These are phyloP conservation scores for Ichthyophthirius multifiliis DNA, from an alignment of 169 alveolate genomes.

Conservation along the genomic window DNA sequence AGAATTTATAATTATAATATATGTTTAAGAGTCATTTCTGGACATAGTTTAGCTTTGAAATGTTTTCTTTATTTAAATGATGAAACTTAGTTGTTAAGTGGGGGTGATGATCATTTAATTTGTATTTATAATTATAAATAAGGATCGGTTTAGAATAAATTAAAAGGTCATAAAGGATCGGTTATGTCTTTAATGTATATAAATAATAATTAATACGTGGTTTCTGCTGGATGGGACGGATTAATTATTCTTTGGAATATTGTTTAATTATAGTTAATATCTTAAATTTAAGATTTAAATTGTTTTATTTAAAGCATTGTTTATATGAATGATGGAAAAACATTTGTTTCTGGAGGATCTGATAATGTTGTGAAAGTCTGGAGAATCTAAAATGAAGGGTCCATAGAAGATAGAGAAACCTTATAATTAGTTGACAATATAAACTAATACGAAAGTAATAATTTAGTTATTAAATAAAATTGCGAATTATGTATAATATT, in stretches of 20 bases:
- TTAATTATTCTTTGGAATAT: slow-evolving; percentile 9
- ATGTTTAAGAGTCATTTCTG: neutral
- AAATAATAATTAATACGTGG: neutral
- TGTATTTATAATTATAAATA: neutral
- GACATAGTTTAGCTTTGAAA: neutral
- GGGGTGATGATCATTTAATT: neutral
- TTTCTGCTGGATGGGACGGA: slow-evolving; percentile 11
- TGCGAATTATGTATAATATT: no score
- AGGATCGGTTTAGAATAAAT: neutral
- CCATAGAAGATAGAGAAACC: neutral
- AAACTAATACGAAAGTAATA: no score
- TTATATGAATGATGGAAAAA: slow-evolving; percentile 18
- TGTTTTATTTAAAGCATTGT: neutral
- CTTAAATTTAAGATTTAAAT: neutral
- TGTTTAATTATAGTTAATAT: neutral
- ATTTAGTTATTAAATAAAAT: no score
- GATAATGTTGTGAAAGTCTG: neutral
- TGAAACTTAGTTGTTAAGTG: neutral
- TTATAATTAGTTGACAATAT: no score
- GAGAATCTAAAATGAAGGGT: neutral
- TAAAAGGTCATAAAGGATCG: neutral
- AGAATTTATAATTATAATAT: neutral
- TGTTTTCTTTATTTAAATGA: neutral
- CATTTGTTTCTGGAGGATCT: slow-evolving; percentile 6
- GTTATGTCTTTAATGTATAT: neutral